Percentiles rank a stretch among this genome's conserved stretches.
These are phyloP conservation scores for Fusarium odoratissimum DNA, from an alignment of 2,329 filamentous ascomycete species.

Conservation along the genomic window DNA sequence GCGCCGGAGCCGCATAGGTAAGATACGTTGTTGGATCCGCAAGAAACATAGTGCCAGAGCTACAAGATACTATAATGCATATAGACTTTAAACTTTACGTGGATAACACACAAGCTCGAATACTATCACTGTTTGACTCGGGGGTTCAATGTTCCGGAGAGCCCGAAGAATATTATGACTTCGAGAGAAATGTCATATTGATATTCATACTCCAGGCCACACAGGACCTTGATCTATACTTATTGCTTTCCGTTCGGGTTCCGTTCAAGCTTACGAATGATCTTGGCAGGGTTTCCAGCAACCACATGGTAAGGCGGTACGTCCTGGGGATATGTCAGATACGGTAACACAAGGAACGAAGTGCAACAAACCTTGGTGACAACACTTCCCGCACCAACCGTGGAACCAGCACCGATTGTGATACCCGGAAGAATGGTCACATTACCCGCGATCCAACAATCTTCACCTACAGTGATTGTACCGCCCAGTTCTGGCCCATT, in stretches of 20 bases:
- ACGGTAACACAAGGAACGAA: accelerated
- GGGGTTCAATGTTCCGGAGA: not conserved
- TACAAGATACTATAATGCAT: not conserved
- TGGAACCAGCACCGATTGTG: constrained; percentile 78
- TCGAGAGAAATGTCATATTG: not conserved
- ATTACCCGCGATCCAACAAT: constrained; percentile 83
- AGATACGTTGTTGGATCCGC: not conserved
- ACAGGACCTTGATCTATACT: not conserved
- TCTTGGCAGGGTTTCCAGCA: constrained; percentile 43
- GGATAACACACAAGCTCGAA: not conserved
- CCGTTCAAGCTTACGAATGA: constrained; percentile 34
- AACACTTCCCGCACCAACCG: constrained; percentile 83
- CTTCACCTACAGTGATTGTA: constrained; percentile 80
- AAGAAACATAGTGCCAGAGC: not conserved
- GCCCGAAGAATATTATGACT: not conserved
- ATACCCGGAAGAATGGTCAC: constrained; percentile 79
- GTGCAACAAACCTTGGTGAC: constrained; percentile 72
- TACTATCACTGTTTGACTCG: accelerated
- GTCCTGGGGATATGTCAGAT: constrained; percentile 40
- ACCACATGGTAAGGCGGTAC: constrained; percentile 47
- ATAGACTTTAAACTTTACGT: not conserved
- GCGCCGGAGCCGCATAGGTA: no score
- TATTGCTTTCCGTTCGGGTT: constrained; percentile 5
- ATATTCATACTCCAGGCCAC: not conserved
- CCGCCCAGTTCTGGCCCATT: constrained; percentile 80